phyloP scores from a whole-genome alignment of 2,329 filamentous ascomycete genomes.

The Neofusicoccum sp. region DNA sequence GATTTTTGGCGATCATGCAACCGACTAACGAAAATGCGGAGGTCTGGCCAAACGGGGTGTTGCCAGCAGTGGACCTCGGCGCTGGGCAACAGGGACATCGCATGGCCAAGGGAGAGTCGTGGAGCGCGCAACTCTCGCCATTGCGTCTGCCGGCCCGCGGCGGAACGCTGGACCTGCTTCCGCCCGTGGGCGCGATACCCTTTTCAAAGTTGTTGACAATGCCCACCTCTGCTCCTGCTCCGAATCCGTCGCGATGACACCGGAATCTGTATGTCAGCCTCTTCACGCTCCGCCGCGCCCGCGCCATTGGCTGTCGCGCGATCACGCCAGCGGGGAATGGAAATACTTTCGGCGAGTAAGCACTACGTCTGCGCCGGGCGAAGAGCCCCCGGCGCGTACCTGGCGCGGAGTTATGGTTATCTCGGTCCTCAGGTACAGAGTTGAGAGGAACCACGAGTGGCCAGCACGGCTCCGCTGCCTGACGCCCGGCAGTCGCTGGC shows the following conservation, averaged over 20 bases:
- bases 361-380: neutral
- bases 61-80: neutral
- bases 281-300: neutral
- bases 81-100: neutral
- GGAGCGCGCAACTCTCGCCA: neutral
- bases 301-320: no score
- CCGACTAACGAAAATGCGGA: neutral
- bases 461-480: neutral
- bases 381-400: neutral
- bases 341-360: neutral
- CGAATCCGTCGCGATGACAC: neutral
- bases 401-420: conserved; percentile 1
- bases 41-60: neutral
- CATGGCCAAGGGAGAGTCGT: neutral
- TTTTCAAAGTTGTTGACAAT: neutral
- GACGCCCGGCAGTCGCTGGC: neutral
- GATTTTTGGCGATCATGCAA: neutral
- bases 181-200: conserved; percentile 2
- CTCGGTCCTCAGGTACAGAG: neutral
- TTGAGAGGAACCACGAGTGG: neutral
- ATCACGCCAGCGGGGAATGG: neutral
- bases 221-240: neutral
- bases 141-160: neutral
- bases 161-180: conserved; percentile 1
- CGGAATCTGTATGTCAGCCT: conserved; percentile 2